phyloP scores from a whole-genome alignment of 2,329 filamentous ascomycete genomes.

The Sporothrix globosa region DNA sequence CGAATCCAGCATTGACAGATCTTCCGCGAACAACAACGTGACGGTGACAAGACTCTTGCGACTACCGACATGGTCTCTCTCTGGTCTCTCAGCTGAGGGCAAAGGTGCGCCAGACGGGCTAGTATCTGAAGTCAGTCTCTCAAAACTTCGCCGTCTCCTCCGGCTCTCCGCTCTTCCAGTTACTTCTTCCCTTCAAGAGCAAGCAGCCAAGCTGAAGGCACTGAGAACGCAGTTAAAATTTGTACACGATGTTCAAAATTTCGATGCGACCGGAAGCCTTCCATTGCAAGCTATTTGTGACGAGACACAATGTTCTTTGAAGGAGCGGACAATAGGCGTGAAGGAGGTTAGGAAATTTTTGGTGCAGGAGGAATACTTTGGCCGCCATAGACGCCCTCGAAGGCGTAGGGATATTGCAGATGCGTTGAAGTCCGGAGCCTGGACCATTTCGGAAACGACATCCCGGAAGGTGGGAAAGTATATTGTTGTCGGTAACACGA shows the following conservation, averaged over 20 bases:
- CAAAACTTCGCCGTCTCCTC: constrained; percentile 80
- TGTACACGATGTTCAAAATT: constrained; percentile 79
- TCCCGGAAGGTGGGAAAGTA: constrained; percentile 69
- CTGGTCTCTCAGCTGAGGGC: constrained; percentile 61
- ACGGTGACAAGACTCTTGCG: constrained; percentile 30
- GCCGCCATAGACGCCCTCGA: constrained; percentile 55
- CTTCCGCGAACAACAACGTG: neutral
- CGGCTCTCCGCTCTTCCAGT: constrained; percentile 84
- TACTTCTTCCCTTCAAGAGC: constrained; percentile 64
- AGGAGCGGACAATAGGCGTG: constrained; percentile 63
- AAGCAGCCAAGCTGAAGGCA: constrained; percentile 71
- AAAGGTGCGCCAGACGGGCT: constrained; percentile 38
- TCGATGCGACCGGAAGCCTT: constrained; percentile 72
- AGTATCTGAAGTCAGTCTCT: constrained; percentile 56
- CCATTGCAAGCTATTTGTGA: constrained; percentile 81
- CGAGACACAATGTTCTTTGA: constrained; percentile 63
- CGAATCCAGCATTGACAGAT: neutral
- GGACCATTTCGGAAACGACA: constrained; percentile 71
- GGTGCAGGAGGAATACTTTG: constrained; percentile 62
- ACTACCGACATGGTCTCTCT: constrained; percentile 81
- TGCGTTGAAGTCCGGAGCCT: constrained; percentile 59
- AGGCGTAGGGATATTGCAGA: constrained; percentile 43
- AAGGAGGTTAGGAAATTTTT: constrained; percentile 61
- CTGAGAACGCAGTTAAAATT: constrained; percentile 85
- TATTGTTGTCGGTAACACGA: constrained; percentile 71